Percentiles rank a stretch among this genome's conserved stretches.
These are phyloP conservation scores for Antrodiella citrinella DNA, from an alignment of 768 basidiomycete genomes.

Conservation along the genomic window DNA sequence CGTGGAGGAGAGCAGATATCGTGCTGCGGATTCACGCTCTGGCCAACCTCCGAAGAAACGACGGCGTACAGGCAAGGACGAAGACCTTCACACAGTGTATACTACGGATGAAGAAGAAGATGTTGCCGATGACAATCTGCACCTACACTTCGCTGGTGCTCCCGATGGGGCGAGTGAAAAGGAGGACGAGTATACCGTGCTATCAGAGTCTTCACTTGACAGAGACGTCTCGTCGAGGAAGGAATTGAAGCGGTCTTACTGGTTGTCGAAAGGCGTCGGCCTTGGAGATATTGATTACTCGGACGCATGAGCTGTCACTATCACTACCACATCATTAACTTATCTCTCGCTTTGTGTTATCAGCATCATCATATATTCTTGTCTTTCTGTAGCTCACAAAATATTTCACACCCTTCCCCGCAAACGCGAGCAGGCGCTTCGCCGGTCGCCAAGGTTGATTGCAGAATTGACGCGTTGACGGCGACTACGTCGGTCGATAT, in stretches of 20 bases:
- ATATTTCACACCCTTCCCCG: too few relatives aligned
- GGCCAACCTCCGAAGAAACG: conserved; percentile 41
- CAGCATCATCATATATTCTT: not conserved
- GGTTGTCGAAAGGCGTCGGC: conserved; percentile 46
- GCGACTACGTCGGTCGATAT: not conserved
- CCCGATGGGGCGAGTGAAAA: conserved; percentile 24
- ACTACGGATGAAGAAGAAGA: conserved; percentile 45
- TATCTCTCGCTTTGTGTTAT: not conserved
- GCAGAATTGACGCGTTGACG: not conserved
- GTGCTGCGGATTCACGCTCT: conserved; percentile 14
- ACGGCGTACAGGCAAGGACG: conserved; percentile 29
- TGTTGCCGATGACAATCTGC: conserved; percentile 7
- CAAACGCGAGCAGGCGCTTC: not conserved
- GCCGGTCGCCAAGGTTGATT: not conserved
- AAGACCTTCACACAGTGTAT: conserved; percentile 38
- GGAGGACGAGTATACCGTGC: conserved; percentile 17
- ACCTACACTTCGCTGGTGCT: conserved; percentile 10
- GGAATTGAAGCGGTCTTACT: conserved; percentile 41
- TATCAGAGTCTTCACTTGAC: conserved; percentile 8
- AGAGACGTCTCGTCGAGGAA: conserved; percentile 14
- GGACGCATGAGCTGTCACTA: not conserved
- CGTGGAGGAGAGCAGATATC: conserved; percentile 44
- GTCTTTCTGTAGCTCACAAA: too few relatives aligned
- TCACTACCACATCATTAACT: not conserved
- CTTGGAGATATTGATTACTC: not conserved